Base-by-base conservation (phyloP, 2,329 filamentous ascomycete genomes). In the Scedosporium boydii region DNA sequence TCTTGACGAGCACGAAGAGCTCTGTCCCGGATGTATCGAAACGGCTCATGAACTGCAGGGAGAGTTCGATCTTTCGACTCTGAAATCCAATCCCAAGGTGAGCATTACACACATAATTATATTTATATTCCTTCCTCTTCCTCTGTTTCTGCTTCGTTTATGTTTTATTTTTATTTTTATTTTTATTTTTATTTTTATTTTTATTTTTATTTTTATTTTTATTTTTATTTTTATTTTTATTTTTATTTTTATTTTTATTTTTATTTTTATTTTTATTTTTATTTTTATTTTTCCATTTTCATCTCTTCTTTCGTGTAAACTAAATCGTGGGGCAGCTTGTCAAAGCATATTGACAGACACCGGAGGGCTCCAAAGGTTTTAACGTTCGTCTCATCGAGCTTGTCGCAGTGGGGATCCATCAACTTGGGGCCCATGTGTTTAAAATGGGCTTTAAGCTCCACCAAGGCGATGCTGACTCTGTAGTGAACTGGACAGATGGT, bases 361-460 rank as follows among this genome's bases (percentile, higher is more conserved):
- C 66, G 1, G 66, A 58, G 1, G 68, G 64, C 3, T 72, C 71
- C 6, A 55, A 63, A 12, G 62, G 65, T 0, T 76, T 73, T 57
- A 64, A 70, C 0, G 67, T 66, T 16, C 64, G 68, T 0, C 65
- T 75, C 3, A 69, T 75, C 6, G 73, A 75, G 59, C 46, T 75
- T 2, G 63, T 70, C 4, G 71, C 70, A 0, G 38, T 68, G 27
- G 63, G 68, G 1, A 57, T 71, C 3, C 72, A 75, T 55, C 62
- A 73, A 6, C 69, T 74, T 7, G 72, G 69, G 0, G 67, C 69
- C 0, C 51, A 59, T 2, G 57, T 73, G 0, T 71, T 66, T 23
- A 58, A 67, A 2, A 57, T 68, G 2, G 67, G 68, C 5, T 62
- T 65, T 0, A 63, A 62, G n/a, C 42, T 66, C 0, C 69, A 71